A percentile compares a stretch with the other conserved stretches of the same genome.
Evolutionary conservation across 2,329 filamentous ascomycete genomes (phyloP).

Genomic region (Neonectria faginata): DNA sequence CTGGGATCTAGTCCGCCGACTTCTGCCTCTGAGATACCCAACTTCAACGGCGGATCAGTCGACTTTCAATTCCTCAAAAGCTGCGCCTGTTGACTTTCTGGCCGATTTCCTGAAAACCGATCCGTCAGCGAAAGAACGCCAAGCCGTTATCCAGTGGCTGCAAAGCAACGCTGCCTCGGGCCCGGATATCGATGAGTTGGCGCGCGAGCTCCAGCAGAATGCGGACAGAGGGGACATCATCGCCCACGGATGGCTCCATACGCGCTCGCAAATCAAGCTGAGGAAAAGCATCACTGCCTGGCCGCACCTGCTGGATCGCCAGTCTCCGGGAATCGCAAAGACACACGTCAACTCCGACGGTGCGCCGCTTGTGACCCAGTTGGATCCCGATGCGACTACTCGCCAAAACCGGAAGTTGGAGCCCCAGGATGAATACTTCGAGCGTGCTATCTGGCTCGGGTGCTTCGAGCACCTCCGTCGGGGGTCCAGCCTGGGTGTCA

Average conservation of each 20-base stretch:
- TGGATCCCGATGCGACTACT: slow-evolving; percentile 91
- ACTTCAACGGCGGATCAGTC: slow-evolving; percentile 44
- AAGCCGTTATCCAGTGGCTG: slow-evolving; percentile 86
- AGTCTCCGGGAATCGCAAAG: slow-evolving; percentile 66
- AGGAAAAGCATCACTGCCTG: slow-evolving; percentile 82
- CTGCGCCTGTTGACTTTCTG: slow-evolving; percentile 59
- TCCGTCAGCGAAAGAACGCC: slow-evolving; percentile 79
- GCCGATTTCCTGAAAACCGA: slow-evolving; percentile 81
- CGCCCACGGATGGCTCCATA: slow-evolving; percentile 92
- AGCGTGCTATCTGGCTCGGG: slow-evolving; percentile 91
- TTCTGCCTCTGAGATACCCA: slow-evolving; percentile 77
- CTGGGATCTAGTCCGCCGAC: slow-evolving; percentile 84
- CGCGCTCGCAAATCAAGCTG: slow-evolving; percentile 88
- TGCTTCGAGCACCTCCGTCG: slow-evolving; percentile 92
- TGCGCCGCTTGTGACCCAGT: slow-evolving; percentile 80
- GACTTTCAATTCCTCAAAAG: slow-evolving; percentile 46
- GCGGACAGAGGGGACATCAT: slow-evolving; percentile 85
- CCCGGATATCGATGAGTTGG: slow-evolving; percentile 79
- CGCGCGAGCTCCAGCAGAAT: slow-evolving; percentile 79
- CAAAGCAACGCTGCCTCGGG: slow-evolving; percentile 79
- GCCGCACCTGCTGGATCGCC: slow-evolving; percentile 73
- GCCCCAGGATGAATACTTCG: slow-evolving; percentile 86
- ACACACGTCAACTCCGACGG: slow-evolving; percentile 69
- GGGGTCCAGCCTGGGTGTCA: slow-evolving; percentile 78
- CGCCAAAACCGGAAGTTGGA: slow-evolving; percentile 83